Evolutionary conservation across 352 stramenopile genomes (phyloP), one percentile per base, ranked within the genome.

Genomic region (Lagenidium giganteum): DNA sequence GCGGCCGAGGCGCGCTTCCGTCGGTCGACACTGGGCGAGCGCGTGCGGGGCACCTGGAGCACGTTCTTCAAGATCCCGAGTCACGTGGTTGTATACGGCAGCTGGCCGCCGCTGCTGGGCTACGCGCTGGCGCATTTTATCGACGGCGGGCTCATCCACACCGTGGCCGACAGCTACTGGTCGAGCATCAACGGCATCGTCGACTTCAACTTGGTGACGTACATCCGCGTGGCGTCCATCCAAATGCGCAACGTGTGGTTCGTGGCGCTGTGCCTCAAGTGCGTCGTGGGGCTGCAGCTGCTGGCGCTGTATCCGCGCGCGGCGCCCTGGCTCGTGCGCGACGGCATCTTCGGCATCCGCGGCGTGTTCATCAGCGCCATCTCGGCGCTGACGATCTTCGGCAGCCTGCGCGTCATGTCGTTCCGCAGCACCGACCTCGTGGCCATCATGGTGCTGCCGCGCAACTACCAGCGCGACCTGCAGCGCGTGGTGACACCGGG

Each of bases 191-290:
- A 60, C 21, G 60, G 60, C n/a, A 18, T 56, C 22, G 42, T 54
- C 21, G 22, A 35, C 5, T 66, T 66, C 21, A 11, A 63, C 13
- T 37, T 51, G 2, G 13, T 55, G 24, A 24, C 20, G 11, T 66
- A 63, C 56, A 16, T 61, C 16, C n/a, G 17, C 14, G 33, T 58
- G 3, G 56, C 51, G 1, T 50, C 46, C 13, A 53, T 70, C 26
- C 59, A 70, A 37, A 70, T 73, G 63, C 58, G 63, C 25, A 70
- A 70, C 24, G 40, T 70, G 3, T 73, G 63, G 59, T 32, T 73
- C 8, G 13, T 73, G 16, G 54, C 63, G 29, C 33, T 73, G 12
- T 23, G 51, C 5, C 37, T 47, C 14, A 62, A 65, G 21, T n/a
- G n/a, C n/a, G n/a, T n/a, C n/a, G n/a, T n/a, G n/a, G n/a, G n/a